Evolutionary conservation across 2,329 filamentous ascomycete species (phyloP).

Genomic region (Penicillium janthinellum): DNA sequence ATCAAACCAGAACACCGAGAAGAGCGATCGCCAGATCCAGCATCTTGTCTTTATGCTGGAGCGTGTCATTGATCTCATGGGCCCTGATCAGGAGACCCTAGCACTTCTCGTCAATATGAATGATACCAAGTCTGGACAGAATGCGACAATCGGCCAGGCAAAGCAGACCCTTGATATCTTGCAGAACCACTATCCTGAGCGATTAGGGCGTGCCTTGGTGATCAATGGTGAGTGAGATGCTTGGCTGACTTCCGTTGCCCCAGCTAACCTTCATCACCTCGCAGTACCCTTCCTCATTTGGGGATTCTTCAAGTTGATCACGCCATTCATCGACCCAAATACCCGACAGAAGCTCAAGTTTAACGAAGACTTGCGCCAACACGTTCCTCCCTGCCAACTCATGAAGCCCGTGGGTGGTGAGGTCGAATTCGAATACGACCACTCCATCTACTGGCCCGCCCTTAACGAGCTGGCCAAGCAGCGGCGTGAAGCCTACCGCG

Average conservation of each 20-base stretch:
- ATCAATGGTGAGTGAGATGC: constrained; percentile 68
- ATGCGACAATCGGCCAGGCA: constrained; percentile 74
- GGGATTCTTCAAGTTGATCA: constrained; percentile 95
- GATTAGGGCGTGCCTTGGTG: constrained; percentile 83
- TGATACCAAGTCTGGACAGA: constrained; percentile 71
- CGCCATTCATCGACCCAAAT: constrained; percentile 91
- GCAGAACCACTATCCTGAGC: constrained; percentile 93
- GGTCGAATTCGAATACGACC: constrained; percentile 89
- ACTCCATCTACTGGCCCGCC: constrained; percentile 84
- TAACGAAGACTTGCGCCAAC: constrained; percentile 84
- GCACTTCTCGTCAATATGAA: constrained; percentile 92
- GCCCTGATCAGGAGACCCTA: constrained; percentile 80
- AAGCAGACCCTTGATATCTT: constrained; percentile 86
- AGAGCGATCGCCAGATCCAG: constrained; percentile 82
- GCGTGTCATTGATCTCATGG: constrained; percentile 82
- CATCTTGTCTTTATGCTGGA: constrained; percentile 97
- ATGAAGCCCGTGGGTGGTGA: constrained; percentile 77
- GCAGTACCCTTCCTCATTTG: constrained; percentile 86
- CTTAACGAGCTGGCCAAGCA: constrained; percentile 71
- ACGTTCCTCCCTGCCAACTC: constrained; percentile 80
- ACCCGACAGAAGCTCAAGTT: constrained; percentile 96
- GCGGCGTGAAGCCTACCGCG: constrained; percentile 62
- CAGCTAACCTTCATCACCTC: constrained; percentile 1
- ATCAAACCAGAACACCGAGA: constrained; percentile 87
- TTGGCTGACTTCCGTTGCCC: neutral